These are phyloP conservation scores for Daldinia vernicosa DNA, from an alignment of 495 filamentous ascomycete genomes.

Conservation along the genomic window DNA sequence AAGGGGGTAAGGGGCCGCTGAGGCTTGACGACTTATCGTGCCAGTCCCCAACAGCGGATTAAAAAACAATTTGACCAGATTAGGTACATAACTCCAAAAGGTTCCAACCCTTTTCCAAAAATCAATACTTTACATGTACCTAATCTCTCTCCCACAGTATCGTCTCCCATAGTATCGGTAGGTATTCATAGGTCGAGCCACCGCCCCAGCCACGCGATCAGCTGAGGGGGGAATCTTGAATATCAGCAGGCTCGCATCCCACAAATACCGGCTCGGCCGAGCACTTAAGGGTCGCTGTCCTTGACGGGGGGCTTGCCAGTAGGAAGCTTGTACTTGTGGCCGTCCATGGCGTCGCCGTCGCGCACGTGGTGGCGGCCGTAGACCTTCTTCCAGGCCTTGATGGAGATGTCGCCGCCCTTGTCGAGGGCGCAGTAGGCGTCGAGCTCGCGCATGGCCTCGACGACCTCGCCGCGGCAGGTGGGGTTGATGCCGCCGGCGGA, in stretches of 20 bases:
- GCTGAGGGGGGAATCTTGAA: not conserved
- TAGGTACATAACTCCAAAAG: not conserved
- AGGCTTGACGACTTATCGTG: not conserved
- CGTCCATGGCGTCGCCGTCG: slow-evolving; percentile 18
- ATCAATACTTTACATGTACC: not conserved
- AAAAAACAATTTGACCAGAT: not conserved
- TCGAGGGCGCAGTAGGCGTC: slow-evolving; percentile 33
- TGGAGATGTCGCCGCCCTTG: slow-evolving; percentile 27
- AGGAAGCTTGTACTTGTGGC: not conserved
- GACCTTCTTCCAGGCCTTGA: slow-evolving; percentile 28
- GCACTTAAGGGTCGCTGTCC: not conserved
- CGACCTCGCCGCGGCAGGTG: slow-evolving; percentile 33
- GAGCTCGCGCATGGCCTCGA: slow-evolving; percentile 44
- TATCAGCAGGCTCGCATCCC: not conserved
- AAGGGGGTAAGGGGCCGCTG: no score
- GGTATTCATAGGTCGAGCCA: not conserved
- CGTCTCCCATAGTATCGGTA: not conserved
- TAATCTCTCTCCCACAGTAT: not conserved
- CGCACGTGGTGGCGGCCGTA: slow-evolving; percentile 29
- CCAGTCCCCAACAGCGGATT: not conserved
- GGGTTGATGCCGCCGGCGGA: slow-evolving; percentile 23
- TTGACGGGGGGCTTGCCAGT: not conserved
- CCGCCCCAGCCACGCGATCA: not conserved
- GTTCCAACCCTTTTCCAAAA: not conserved
- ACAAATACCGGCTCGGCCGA: not conserved